Percentiles rank a stretch among this genome's conserved stretches.
phyloP scores from a whole-genome alignment of 2,329 filamentous ascomycete species.

The Diatrype stigma region DNA sequence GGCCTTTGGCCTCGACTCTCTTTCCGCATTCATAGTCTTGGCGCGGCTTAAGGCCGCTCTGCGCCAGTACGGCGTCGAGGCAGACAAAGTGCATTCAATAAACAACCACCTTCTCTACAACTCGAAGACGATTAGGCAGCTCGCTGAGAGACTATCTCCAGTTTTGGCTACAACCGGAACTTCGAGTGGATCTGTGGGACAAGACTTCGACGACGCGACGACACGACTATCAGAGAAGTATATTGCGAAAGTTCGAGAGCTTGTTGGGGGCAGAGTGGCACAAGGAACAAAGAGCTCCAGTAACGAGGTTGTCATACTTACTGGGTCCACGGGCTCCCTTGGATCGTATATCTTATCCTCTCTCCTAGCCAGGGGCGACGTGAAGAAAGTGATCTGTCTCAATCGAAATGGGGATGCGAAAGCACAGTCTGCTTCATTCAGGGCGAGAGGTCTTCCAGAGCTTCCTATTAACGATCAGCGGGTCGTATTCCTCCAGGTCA shows the following conservation, averaged over 20 bases:
- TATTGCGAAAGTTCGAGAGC: slow-evolving; percentile 16
- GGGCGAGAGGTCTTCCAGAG: slow-evolving; percentile 32
- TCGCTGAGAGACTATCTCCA: slow-evolving; percentile 5
- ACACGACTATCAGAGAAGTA: slow-evolving; percentile 16
- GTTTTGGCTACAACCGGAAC: slow-evolving; percentile 2
- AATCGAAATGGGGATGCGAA: slow-evolving; percentile 41
- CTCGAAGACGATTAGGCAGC: slow-evolving; percentile 5
- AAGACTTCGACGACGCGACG: slow-evolving; percentile 7
- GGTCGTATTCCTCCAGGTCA: slow-evolving; percentile 45
- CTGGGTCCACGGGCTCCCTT: slow-evolving; percentile 44
- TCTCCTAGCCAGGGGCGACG: slow-evolving; percentile 25
- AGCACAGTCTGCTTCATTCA: slow-evolving; percentile 3
- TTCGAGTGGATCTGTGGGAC: background rate
- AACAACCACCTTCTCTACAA: slow-evolving; percentile 8
- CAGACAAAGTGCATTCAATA: slow-evolving; percentile 1
- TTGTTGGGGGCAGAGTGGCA: background rate
- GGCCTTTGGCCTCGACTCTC: background rate
- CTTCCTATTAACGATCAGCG: slow-evolving; percentile 32
- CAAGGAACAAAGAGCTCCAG: slow-evolving; percentile 28
- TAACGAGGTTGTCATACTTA: slow-evolving; percentile 32
- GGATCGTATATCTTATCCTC: slow-evolving; percentile 41
- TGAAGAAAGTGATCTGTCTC: slow-evolving; percentile 42
- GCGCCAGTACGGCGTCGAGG: background rate
- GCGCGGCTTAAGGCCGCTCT: slow-evolving; percentile 1
- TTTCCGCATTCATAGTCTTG: background rate